Evolutionary conservation across 306 rosid genomes (phyloP).

Genomic region (Ziziphus jujuba): DNA sequence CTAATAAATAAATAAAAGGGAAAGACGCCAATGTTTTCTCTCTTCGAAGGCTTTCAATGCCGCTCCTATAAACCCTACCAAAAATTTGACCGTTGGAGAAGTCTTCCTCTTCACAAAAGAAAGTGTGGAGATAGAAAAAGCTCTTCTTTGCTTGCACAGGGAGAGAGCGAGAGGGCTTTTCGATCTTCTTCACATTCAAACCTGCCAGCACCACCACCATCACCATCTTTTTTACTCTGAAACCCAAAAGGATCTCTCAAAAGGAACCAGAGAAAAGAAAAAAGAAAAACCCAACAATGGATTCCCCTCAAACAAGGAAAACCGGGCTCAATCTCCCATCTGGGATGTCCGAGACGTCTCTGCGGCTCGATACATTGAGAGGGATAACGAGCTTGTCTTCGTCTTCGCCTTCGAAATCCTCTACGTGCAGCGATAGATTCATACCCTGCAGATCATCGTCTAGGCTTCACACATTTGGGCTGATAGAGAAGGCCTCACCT

Average conservation of each 20-base stretch:
- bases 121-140: not conserved
- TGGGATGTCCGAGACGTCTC: conserved; percentile 77
- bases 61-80: conserved; percentile 39
- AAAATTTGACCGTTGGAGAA: conserved; percentile 46
- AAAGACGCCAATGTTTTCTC: not conserved
- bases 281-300: conserved; percentile 47
- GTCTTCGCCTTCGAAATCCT: conserved; percentile 45
- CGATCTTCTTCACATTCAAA: not conserved
- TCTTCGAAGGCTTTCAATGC: not conserved
- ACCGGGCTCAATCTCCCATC: conserved; percentile 76
- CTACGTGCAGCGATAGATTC: conserved; percentile 87
- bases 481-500: conserved; percentile 76
- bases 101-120: conserved; percentile 28
- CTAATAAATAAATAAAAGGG: not conserved
- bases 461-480: conserved; percentile 85
- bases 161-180: not conserved
- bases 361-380: conserved; percentile 62
- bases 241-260: not conserved
- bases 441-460: conserved; percentile 96
- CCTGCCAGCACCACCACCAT: too few species aligned
- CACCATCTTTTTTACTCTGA: not conserved
- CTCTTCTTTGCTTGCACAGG: conserved; percentile 23
- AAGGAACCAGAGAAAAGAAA: not conserved
- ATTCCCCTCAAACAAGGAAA: conserved; percentile 56
- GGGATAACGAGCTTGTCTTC: conserved; percentile 50